Evolutionary conservation across 108 stramenopile genomes (phyloP).

Genomic region (Cyclotella kingstonii): DNA sequence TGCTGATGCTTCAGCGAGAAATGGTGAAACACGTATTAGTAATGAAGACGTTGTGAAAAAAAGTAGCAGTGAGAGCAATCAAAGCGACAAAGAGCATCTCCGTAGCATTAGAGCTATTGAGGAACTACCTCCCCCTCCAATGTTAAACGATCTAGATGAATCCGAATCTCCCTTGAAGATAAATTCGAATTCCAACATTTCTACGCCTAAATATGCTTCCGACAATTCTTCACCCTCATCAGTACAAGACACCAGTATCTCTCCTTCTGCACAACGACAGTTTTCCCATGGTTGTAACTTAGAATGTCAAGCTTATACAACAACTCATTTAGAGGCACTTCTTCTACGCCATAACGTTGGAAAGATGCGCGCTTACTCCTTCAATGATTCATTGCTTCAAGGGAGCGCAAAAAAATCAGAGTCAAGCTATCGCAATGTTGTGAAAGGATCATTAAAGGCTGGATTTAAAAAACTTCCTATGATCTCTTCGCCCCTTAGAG

Average conservation of each 20-base stretch:
- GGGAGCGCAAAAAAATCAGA: neutral
- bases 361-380: conserved; percentile 31
- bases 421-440: neutral
- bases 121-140: conserved; percentile 3
- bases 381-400: conserved; percentile 15
- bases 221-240: conserved; percentile 1
- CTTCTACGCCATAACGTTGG: conserved; percentile 32
- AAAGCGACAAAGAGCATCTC: neutral
- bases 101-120: neutral
- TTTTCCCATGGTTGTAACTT: conserved; percentile 14
- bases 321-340: conserved; percentile 28
- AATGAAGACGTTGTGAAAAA: neutral
- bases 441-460: too few relatives aligned
- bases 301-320: conserved; percentile 36
- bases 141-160: conserved; percentile 3
- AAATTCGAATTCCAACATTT: neutral
- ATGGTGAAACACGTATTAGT: neutral
- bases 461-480: conserved; percentile 15
- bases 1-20: neutral
- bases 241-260: neutral
- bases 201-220: neutral
- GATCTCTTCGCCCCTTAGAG: conserved; percentile 6
- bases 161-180: neutral
- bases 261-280: conserved; percentile 1
- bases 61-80: conserved; percentile 1